Evolutionary conservation across 2,329 filamentous ascomycete species (phyloP).

Genomic region (Stemphylium beticola): DNA sequence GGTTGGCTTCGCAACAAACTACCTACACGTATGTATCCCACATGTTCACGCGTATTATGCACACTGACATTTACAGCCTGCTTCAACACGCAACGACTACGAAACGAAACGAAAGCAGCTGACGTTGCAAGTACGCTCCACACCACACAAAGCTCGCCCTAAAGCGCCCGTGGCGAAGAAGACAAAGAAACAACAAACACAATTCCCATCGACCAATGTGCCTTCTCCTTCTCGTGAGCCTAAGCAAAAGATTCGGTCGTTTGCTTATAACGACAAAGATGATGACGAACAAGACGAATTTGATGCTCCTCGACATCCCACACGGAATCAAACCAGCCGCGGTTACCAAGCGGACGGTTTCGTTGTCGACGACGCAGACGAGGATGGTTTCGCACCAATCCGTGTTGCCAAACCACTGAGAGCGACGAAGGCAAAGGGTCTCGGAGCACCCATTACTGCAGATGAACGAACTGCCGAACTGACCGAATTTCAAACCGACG

Average conservation of each 20-base stretch:
- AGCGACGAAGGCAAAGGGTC: conserved; percentile 45
- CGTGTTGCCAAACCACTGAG: conserved; percentile 43
- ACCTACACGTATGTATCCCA: conserved; percentile 65
- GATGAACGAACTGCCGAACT: conserved; percentile 62
- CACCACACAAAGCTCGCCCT: conserved; percentile 47
- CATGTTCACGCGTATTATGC: background rate
- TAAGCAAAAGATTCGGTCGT: conserved; percentile 43
- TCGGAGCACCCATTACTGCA: conserved; percentile 65
- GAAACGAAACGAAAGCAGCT: conserved; percentile 44
- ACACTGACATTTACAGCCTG: conserved; percentile 45
- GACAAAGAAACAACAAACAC: conserved; percentile 46
- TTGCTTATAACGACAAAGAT: conserved; percentile 33
- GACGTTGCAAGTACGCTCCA: conserved; percentile 61
- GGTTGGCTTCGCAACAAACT: conserved; percentile 74
- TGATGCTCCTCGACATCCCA: conserved; percentile 27
- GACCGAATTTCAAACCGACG: conserved; percentile 64
- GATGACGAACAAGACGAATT: conserved; percentile 34
- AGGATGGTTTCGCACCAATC: conserved; percentile 57
- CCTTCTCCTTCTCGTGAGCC: conserved; percentile 66
- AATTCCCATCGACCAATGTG: conserved; percentile 69
- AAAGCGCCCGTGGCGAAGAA: conserved; percentile 33
- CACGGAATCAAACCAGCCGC: conserved; percentile 33
- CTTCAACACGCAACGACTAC: conserved; percentile 56
- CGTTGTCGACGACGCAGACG: conserved; percentile 46
- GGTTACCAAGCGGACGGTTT: conserved; percentile 47